Base-by-base conservation (phyloP, 2,329 filamentous ascomycete species). In the Fusarium chlamydosporum region DNA sequence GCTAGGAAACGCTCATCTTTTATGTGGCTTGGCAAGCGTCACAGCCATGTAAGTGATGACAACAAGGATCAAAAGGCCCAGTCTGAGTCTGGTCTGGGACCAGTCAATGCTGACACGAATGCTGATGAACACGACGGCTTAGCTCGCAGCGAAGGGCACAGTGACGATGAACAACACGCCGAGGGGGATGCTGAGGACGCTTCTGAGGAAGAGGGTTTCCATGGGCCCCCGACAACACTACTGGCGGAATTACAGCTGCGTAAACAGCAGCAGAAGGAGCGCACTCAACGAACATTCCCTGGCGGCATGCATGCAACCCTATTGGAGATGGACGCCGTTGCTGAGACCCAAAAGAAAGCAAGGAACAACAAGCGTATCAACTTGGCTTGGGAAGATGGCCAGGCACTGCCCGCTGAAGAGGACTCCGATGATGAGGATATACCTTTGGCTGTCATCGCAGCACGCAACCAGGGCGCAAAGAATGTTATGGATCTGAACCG, bases 301-400 rank as follows among this genome's bases (percentile, higher is more conserved):
- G 89, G 91, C 56, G 94, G 93, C n/a, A 90, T 97, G 85, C 93
- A 96, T 68, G 92, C 92, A 15, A 99, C 96, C 0, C 84, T 99
- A 6, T 84, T 99, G 2, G 89, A 99, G 76, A 86, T 98, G 71
- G 95, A 99, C 75, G 92, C 93, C 1, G 93, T 97, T 29, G 92
- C 93, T 23, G 92, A 97, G 78, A 86, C 94, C 26, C 92, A 97
- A 77, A 90, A 90, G 71, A 89, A 90, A 68, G 86, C 91, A 29
- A 88, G 95, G 37, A 87, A 91, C 73, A 86, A 87, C 58, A 92
- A 92, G 75, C 92, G 90, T 60, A 89, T 97, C 34, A 93, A 93
- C 61, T 84, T 99, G 34, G 96, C 95, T 2, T 99, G 96, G 96
- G 94, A 98, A 79, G 91, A 91, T 51, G 85, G 86, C 1, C 80